Base-by-base conservation (phyloP, 1,139 yeast genomes). In the Saccharomycopsis hybrid region DNA sequence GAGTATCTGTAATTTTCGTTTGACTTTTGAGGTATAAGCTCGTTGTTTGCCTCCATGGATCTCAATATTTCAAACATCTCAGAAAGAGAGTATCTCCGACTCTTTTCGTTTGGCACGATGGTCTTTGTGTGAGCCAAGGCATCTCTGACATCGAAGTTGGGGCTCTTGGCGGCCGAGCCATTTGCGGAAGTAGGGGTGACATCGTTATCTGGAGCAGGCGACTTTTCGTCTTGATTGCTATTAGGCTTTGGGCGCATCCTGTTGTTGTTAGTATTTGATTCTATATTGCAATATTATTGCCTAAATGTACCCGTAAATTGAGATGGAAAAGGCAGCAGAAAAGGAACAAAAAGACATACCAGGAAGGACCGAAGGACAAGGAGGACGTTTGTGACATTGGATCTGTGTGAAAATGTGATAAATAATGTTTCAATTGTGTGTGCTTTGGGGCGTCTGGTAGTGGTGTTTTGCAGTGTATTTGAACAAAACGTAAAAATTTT, bases 341-440 rank as follows among this genome's bases (percentile, higher is more conserved):
- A n/a, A n/a, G n/a, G n/a, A n/a, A n/a, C n/a, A n/a, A n/a, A n/a
- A 24, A 25, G 18, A 62, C 72, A 51, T 60, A 68, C 73, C 73
- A 69, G 48, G 69, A 65, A 35, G 72, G 71, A 49, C 72, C 73
- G 52, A 68, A 66, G 13, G 73, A 62, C 51, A 66, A 55, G 46
- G 71, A 56, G 28, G 64, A 55, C 41, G 63, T 55, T 52, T 60
- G 61, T 25, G 65, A 54, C 56, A 55, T 54, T 48, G 47, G 48
- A n/a, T n/a, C n/a, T n/a, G n/a, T n/a, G n/a, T n/a, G n/a, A n/a
- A n/a, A n/a, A n/a, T n/a, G n/a, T n/a, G n/a, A n/a, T n/a, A n/a
- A n/a, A n/a, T n/a, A n/a, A n/a, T n/a, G n/a, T n/a, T n/a, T n/a
- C n/a, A n/a, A n/a, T n/a, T n/a, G n/a, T n/a, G n/a, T 33, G 39